Evolutionary conservation across 768 basidiomycete species (phyloP).

Genomic region (Podaxis sp.): DNA sequence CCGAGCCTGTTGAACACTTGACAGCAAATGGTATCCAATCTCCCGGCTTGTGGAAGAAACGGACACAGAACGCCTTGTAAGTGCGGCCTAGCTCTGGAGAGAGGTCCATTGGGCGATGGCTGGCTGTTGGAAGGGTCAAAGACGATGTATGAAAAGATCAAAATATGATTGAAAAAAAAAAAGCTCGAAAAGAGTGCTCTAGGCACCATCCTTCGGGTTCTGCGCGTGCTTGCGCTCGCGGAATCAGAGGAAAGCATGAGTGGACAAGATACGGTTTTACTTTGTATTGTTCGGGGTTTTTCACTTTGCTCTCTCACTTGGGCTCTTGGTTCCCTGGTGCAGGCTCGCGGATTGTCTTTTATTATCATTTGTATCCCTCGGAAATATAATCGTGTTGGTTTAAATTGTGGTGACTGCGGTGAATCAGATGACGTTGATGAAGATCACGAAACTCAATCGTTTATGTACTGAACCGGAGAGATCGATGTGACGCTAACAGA

Average conservation of each 20-base stretch:
- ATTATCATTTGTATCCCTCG: not conserved
- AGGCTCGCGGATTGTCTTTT: not conserved
- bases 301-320: not conserved
- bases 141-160: not conserved
- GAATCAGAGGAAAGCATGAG: not conserved
- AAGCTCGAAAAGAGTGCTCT: conserved; percentile 6
- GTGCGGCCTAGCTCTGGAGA: conserved; percentile 2
- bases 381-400: not conserved
- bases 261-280: not conserved
- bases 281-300: not conserved
- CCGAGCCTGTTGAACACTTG: not conserved
- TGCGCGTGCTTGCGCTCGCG: not conserved
- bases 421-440: not conserved
- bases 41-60: not conserved
- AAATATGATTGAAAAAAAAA: not conserved
- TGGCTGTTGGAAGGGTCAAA: conserved; percentile 9
- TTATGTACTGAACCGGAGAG: not conserved
- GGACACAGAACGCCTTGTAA: conserved; percentile 11
- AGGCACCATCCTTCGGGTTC: conserved; percentile 4
- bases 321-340: not conserved
- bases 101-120: conserved; percentile 1
- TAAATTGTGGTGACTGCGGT: not conserved
- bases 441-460: not conserved
- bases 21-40: not conserved
- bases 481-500: not conserved